A percentile compares a stretch with the other conserved stretches of the same genome.
Conservation (phyloP, 23 red algal species). For the Chondrus crispus region DNA sequence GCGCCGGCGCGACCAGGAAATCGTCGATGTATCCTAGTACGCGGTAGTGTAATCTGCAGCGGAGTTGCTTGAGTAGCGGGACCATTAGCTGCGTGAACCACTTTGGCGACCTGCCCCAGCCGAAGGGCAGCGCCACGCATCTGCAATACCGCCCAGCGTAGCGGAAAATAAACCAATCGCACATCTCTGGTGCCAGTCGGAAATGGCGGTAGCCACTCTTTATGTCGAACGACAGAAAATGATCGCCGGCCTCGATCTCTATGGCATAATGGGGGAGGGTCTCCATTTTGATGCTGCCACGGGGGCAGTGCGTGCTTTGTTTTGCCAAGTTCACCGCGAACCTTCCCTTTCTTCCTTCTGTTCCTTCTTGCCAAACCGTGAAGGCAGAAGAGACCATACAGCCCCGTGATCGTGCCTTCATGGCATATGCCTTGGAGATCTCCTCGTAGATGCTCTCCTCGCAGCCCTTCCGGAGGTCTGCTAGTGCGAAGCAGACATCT, state of each 20-base stretch:
- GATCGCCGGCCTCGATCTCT: background rate
- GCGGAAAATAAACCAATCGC: background rate
- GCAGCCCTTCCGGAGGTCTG: background rate
- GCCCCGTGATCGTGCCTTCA: background rate
- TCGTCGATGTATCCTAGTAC: too few relatives aligned
- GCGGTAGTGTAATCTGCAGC: too few relatives aligned
- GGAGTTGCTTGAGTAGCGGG: too few relatives aligned
- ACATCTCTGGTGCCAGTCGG: background rate
- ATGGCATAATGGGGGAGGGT: conserved; percentile 2
- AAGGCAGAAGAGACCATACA: conserved; percentile 18
- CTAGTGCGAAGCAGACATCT: background rate
- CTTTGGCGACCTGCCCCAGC: too few relatives aligned
- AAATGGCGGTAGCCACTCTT: background rate
- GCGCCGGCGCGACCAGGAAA: too few relatives aligned
- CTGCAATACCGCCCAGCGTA: background rate
- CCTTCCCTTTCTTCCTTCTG: background rate
- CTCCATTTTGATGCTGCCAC: background rate
- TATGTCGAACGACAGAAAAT: conserved; percentile 11
- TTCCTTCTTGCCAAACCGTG: background rate
- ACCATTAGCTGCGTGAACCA: too few relatives aligned
- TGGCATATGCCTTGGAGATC: background rate
- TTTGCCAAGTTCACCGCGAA: conserved; percentile 21
- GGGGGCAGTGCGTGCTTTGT: background rate
- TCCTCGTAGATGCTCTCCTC: background rate
- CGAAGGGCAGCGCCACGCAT: too few relatives aligned